Percentiles rank a stretch among this genome's conserved stretches.
Evolutionary conservation across 495 filamentous ascomycete species (phyloP).

Genomic region (Aspergillus carlsbadensis): DNA sequence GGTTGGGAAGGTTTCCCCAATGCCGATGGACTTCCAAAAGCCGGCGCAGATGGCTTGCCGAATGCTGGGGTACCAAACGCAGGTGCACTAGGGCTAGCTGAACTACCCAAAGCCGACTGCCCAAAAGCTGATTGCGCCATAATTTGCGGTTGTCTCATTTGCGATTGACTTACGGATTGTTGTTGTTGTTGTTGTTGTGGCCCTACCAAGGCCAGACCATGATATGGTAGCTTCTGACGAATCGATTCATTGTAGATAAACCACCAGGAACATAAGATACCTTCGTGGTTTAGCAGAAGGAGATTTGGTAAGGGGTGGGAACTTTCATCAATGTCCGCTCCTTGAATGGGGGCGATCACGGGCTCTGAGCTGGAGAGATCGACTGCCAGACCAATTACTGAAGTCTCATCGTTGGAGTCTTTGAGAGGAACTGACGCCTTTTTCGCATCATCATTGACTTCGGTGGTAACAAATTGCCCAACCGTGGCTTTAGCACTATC

Average conservation of each 20-base stretch:
- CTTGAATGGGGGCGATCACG: conserved; percentile 72
- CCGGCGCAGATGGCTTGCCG: conserved; percentile 29
- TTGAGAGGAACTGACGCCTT: conserved; percentile 77
- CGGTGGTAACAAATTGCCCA: conserved; percentile 70
- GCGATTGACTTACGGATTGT: conserved; percentile 17
- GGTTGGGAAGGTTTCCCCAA: conserved; percentile 22
- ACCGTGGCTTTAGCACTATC: conserved; percentile 58
- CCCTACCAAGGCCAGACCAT: conserved; percentile 57
- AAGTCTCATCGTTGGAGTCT: conserved; percentile 68
- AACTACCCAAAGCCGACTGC: conserved; percentile 39
- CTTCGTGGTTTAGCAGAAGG: conserved; percentile 86
- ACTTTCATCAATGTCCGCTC: conserved; percentile 68
- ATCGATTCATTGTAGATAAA: conserved; percentile 86
- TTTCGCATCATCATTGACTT: conserved; percentile 71
- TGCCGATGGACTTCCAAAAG: conserved; percentile 41
- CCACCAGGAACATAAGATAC: conserved; percentile 85
- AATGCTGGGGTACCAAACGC: conserved; percentile 20
- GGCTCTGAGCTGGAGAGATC: conserved; percentile 82
- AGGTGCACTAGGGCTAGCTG: conserved; percentile 32
- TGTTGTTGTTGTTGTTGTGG: conserved; percentile 29
- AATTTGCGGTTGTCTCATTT: conserved; percentile 23
- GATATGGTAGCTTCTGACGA: conserved; percentile 66
- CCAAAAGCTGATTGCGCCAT: conserved; percentile 41
- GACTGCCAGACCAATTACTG: conserved; percentile 73
- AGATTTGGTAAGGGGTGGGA: conserved; percentile 86